Evolutionary conservation across 176 grass and related monocot genomes (phyloP), one percentile per base, ranked within the genome.

Genomic region (Luzula sylvatica): DNA sequence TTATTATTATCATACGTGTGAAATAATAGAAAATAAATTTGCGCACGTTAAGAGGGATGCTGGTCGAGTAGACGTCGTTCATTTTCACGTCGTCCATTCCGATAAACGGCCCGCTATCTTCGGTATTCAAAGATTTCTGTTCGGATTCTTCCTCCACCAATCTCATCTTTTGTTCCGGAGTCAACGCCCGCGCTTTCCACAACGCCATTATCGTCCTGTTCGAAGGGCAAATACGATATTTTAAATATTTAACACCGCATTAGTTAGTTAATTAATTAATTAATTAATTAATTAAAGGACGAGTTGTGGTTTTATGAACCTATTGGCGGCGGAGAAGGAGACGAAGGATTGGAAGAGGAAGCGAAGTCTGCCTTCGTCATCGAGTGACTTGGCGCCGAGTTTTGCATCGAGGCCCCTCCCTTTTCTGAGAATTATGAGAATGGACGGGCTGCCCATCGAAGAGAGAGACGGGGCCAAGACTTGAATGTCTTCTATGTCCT

Each of bases 291-390:
- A n/a, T n/a, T n/a, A n/a, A n/a, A n/a, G n/a, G n/a, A n/a, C n/a
- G n/a, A n/a, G n/a, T n/a, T n/a, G n/a, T n/a, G n/a, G n/a, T n/a
- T n/a, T n/a, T n/a, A n/a, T n/a, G n/a, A n/a, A 95, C 88, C 82
- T 83, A 54, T 86, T 79, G 20, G 85, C 92, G 15, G 70, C 75
- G 47, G 13, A 82, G 27, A 77, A 96, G 41, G 92, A 89, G 11
- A 82, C 92, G 68, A 96, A 96, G 44, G 92, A 96, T 30, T 96
- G 92, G 64, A 96, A 82, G 64, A 88, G 84, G 57, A 89, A 96
- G 35, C 79, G 78, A 15, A 89, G 67, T 63, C 78, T 86, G 21
- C 92, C 92, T 56, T 96, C 68, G 24, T 68, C 53, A 20, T 89
- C 92, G n/a, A 86, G 3, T 65, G 67, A 67, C 60, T 82, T 96